Base-by-base conservation (phyloP, 176 grass and related monocot genomes). In the Lolium rigidum region DNA sequence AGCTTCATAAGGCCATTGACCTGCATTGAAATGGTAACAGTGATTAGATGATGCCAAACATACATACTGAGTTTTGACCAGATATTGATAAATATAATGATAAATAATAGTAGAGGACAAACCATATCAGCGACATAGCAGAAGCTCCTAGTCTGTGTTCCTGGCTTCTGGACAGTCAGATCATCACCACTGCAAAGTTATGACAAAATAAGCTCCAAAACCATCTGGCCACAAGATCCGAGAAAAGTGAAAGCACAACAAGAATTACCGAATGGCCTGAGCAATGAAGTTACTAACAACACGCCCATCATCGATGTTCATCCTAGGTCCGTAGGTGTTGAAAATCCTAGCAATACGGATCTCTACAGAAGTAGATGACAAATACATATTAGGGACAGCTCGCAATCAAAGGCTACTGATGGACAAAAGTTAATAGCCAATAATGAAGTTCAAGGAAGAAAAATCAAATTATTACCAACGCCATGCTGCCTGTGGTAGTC, bases 201-300 rank as follows among this genome's bases (percentile, higher is more conserved):
- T 79, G 31, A 83, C 13, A 92, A 88, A 35, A 89, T 89, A 79
- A 83, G 67, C 43, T 21, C 31, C 6, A 88, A 80, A 84, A 82
- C 50, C 28, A 18, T 79, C 10, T 70, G 3, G 38, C 83, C 50
- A 79, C 12, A 83, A 66, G 48, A 28, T 74, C 18, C 3, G 10
- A 63, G 28, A 47, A 55, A 75, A 31, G 50, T 61, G 35, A 7
- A 85, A 82, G 38, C 37, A n/a, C 16, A 87, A 56, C 25, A 80
- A 52, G 70, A 38, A 90, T 90, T 96, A 99, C 97, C 97, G 94
- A 24, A 99, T 73, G 67, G 97, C 97, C 88, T 97, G 97, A 94
- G 97, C 97, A 58, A 99, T 99, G 94, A 99, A 99, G 90, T 99
- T 99, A 85, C 97, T 99, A 70, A 99, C 97, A 57, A 99, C 97